These are phyloP conservation scores for Aureobasidium sp. DNA, from an alignment of 2,329 filamentous ascomycete genomes.

Conservation along the genomic window DNA sequence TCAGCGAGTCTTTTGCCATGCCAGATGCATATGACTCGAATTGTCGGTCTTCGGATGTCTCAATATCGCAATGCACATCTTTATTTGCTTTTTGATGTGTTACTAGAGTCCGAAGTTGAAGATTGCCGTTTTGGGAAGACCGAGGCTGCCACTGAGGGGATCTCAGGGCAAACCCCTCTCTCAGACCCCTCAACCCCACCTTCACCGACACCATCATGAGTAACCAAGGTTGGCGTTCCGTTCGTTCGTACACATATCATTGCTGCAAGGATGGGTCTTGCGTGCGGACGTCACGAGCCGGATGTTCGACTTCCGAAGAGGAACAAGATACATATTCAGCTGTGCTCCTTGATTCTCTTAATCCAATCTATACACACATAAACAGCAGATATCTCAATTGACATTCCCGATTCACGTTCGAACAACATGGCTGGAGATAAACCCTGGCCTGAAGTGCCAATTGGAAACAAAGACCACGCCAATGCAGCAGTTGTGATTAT, in stretches of 20 bases:
- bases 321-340: neutral
- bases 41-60: neutral
- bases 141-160: neutral
- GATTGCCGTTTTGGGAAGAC: neutral
- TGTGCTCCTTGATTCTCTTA: neutral
- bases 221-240: neutral
- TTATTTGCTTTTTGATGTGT: neutral
- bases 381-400: neutral
- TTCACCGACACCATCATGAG: neutral
- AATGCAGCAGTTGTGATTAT: slow-evolving; percentile 49
- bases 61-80: neutral
- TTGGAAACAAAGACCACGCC: slow-evolving; percentile 43
- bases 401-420: neutral
- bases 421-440: slow-evolving; percentile 30
- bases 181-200: neutral
- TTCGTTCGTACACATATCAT: neutral
- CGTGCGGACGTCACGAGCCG: neutral
- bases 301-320: neutral
- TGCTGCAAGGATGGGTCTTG: neutral
- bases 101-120: neutral
- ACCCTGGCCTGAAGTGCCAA: slow-evolving; percentile 37
- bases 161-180: neutral
- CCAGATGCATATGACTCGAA: neutral
- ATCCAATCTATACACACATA: neutral
- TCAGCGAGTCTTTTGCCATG: neutral